Conservation (phyloP, 2,329 filamentous ascomycete species). For the Clarireedia monteithiana region DNA sequence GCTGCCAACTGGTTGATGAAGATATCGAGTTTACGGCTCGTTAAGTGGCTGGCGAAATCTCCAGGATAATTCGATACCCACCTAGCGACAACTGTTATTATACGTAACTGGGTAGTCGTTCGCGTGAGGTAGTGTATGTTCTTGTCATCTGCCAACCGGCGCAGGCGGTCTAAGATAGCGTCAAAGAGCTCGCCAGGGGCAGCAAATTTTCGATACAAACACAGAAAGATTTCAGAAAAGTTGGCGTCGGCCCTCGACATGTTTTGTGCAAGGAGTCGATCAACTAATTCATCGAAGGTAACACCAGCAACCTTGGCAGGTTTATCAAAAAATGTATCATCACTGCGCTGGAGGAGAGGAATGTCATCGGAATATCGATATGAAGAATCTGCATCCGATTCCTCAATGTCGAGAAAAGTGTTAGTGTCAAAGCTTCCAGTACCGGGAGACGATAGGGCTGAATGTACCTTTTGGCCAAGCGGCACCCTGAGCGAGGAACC, state of each 20-base stretch:
- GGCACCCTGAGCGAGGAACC: slow-evolving; percentile 14
- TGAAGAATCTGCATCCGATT: slow-evolving; percentile 62
- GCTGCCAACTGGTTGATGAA: slow-evolving; percentile 70
- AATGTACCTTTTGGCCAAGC: slow-evolving; percentile 13
- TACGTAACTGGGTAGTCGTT: slow-evolving; percentile 73
- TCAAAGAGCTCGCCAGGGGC: slow-evolving; percentile 71
- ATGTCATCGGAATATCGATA: slow-evolving; percentile 59
- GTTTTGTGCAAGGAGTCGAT: slow-evolving; percentile 74
- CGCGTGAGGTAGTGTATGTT: slow-evolving; percentile 64
- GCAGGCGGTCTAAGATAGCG: slow-evolving; percentile 69
- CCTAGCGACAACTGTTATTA: slow-evolving; percentile 75
- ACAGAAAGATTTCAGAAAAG: slow-evolving; percentile 82
- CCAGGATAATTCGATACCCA: slow-evolving; percentile 90
- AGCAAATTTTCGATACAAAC: slow-evolving; percentile 89
- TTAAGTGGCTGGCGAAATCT: slow-evolving; percentile 77
- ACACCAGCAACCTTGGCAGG: slow-evolving; percentile 45
- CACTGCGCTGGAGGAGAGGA: slow-evolving; percentile 57
- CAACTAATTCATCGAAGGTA: slow-evolving; percentile 66
- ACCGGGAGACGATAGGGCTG: slow-evolving; percentile 16
- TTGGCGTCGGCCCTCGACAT: slow-evolving; percentile 84
- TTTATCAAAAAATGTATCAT: slow-evolving; percentile 52
- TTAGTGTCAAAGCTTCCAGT: slow-evolving; percentile 18
- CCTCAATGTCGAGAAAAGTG: slow-evolving; percentile 39
- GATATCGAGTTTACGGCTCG: slow-evolving; percentile 61
- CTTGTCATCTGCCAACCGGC: slow-evolving; percentile 59